These are phyloP conservation scores for Echites panduratus DNA, from an alignment of 257 asterid genomes.

Conservation along the genomic window DNA sequence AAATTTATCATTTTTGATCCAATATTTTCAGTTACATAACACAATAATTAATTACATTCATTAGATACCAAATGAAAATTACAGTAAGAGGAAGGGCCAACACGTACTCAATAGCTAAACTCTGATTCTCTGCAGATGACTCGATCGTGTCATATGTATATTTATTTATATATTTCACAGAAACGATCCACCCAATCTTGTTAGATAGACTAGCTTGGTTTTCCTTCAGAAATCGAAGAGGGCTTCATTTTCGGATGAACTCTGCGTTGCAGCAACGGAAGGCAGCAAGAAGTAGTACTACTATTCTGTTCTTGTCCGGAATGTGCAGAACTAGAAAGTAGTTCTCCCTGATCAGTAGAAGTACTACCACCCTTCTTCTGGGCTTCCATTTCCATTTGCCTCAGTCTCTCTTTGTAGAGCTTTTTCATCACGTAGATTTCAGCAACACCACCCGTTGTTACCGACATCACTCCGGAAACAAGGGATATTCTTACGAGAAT, in stretches of 20 bases:
- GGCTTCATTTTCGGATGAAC: neutral
- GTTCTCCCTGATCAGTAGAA: neutral
- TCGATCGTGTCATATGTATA: too few species aligned
- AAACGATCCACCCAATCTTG: too few species aligned
- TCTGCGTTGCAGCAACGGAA: neutral
- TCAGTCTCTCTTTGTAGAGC: slow-evolving; percentile 11
- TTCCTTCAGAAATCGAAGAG: neutral
- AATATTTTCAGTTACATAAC: too few species aligned
- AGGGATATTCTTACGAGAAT: too few species aligned
- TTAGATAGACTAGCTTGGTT: neutral
- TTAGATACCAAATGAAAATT: too few species aligned
- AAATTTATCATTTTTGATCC: too few species aligned
- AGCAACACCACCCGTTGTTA: slow-evolving; percentile 7
- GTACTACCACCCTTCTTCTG: neutral
- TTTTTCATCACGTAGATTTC: slow-evolving; percentile 17
- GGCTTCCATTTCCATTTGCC: slow-evolving; percentile 1
- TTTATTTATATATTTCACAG: too few species aligned
- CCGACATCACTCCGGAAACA: slow-evolving; percentile 3
- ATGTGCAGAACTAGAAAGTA: too few species aligned
- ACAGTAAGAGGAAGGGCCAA: too few species aligned
- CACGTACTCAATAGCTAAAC: too few species aligned
- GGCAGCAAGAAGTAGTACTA: neutral
- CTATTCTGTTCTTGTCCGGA: neutral
- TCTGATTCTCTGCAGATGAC: too few species aligned
- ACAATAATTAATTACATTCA: too few species aligned